phyloP scores from a whole-genome alignment of 1,284 basidiomycete genomes.

The Leccinum subrobustum region DNA sequence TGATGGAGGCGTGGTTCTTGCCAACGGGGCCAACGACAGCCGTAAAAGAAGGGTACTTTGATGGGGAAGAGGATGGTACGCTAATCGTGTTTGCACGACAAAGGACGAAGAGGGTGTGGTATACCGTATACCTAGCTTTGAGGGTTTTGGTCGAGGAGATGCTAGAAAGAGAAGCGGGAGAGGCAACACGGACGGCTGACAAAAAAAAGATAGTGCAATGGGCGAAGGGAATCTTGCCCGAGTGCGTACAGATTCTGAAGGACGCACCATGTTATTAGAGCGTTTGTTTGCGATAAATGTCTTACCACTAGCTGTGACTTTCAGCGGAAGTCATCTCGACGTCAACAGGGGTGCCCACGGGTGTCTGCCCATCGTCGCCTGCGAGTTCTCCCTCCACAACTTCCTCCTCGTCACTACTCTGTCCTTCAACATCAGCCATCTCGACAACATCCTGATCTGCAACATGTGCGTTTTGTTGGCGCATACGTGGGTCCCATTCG shows the following conservation, averaged over 20 bases:
- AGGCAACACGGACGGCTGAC: neutral
- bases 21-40: constrained; percentile 46
- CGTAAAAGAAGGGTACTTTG: constrained; percentile 58
- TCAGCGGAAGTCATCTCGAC: constrained; percentile 24
- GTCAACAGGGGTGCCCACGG: constrained; percentile 21
- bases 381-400: constrained; percentile 35
- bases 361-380: constrained; percentile 32
- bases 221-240: constrained; percentile 41
- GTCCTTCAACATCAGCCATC: constrained; percentile 40
- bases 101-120: constrained; percentile 64
- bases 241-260: constrained; percentile 41
- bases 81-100: constrained; percentile 44
- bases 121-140: constrained; percentile 63
- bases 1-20: constrained; percentile 62
- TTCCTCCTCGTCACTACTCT: constrained; percentile 37
- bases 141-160: constrained; percentile 36
- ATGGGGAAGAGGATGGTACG: constrained; percentile 40
- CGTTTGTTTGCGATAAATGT: neutral
- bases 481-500: constrained; percentile 57
- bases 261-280: constrained; percentile 48
- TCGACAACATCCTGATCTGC: constrained; percentile 32
- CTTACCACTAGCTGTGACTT: constrained; percentile 5
- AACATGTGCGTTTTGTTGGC: constrained; percentile 21
- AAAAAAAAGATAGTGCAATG: constrained; percentile 33
- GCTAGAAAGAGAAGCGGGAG: neutral